Evolutionary conservation across 345 rosid genomes (phyloP).

Genomic region (Physaria fendleri): DNA sequence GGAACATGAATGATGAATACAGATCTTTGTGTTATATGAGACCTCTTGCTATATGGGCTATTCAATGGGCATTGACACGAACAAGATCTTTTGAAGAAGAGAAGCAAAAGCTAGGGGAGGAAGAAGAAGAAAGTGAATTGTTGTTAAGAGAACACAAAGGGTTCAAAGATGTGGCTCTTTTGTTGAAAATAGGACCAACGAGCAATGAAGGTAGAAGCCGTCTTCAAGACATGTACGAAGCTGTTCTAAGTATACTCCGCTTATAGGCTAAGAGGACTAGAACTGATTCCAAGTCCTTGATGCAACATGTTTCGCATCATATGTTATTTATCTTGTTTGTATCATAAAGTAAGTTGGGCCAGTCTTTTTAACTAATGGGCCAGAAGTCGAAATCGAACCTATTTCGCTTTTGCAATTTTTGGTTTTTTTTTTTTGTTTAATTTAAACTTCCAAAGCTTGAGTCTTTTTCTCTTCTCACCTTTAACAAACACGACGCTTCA

Average conservation of each 20-base stretch:
- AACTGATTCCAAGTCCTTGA: not conserved
- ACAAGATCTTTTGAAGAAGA: constrained; percentile 22
- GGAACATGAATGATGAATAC: constrained; percentile 43
- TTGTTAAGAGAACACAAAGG: constrained; percentile 33
- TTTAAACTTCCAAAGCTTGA: no score
- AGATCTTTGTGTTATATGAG: constrained; percentile 58
- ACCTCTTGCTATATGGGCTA: constrained; percentile 63
- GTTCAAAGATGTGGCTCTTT: constrained; percentile 42
- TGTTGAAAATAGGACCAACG: constrained; percentile 36
- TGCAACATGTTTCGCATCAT: not conserved
- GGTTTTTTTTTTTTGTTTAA: no score
- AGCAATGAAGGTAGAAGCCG: constrained; percentile 26
- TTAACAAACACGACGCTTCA: no score
- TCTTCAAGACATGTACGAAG: constrained; percentile 38
- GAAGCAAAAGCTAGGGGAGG: constrained; percentile 14
- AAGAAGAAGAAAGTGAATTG: constrained; percentile 21
- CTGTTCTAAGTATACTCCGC: constrained; percentile 28
- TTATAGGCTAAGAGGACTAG: not conserved
- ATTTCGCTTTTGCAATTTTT: no score
- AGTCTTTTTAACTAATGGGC: no score
- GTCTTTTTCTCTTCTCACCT: no score
- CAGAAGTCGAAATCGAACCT: no score
- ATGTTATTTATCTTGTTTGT: not conserved
- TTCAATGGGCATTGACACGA: constrained; percentile 55
- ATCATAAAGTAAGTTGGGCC: no score